These are phyloP conservation scores for Amborella trichopoda DNA, from an alignment of 164 flowering plant genomes.

Conservation along the genomic window DNA sequence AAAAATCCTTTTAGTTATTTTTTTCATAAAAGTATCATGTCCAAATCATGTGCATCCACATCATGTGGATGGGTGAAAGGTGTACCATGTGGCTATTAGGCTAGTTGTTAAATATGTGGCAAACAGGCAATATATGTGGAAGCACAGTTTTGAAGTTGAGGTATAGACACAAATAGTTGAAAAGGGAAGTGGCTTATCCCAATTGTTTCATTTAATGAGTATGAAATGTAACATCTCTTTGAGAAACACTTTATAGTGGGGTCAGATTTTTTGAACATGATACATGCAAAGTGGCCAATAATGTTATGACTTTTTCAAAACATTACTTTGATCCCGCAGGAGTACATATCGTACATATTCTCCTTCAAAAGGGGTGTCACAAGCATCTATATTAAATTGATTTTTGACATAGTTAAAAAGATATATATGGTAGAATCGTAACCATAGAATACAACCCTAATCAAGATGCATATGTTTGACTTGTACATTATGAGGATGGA, in stretches of 20 bases:
- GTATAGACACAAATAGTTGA: not conserved
- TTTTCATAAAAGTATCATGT: no score
- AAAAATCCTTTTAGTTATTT: no score
- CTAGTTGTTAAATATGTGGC: no score
- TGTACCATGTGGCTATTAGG: no score
- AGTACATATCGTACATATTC: not conserved
- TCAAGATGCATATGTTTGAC: not conserved
- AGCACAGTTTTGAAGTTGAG: not conserved
- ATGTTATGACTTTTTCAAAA: not conserved
- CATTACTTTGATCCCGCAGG: not conserved
- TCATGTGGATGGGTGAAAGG: no score
- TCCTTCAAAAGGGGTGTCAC: not conserved
- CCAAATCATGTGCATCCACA: no score
- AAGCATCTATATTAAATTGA: not conserved
- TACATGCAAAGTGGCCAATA: not conserved
- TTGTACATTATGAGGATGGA: not conserved
- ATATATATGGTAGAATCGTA: not conserved
- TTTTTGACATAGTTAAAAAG: not conserved
- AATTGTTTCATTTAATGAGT: not conserved
- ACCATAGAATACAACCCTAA: not conserved
- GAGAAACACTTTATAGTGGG: not conserved
- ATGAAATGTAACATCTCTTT: not conserved
- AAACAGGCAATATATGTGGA: no score
- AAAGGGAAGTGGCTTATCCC: not conserved
- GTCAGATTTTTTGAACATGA: not conserved